Evolutionary conservation across 2,329 filamentous ascomycete genomes (phyloP), one percentile per base, ranked within the genome.

Genomic region (Colletotrichum limetticola): DNA sequence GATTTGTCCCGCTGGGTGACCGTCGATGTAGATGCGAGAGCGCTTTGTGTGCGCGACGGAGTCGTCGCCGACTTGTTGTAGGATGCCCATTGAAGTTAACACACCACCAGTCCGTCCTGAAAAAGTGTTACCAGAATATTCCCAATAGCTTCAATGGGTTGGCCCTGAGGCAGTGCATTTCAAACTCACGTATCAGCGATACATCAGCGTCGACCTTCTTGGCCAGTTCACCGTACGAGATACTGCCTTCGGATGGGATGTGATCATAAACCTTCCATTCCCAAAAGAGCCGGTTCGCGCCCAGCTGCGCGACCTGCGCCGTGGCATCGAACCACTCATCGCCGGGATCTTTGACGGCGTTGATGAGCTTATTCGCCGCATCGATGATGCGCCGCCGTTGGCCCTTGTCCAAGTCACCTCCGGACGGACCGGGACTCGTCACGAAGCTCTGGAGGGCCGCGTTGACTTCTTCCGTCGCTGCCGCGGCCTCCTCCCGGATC

Each of bases 191-290:
- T 55, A 82, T 79, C 19, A 83, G 74, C 4, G 72, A 56, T 11
- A 61, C 70, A 24, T 84, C 79, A 1, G 78, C 79, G 1, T 77
- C 71, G 1, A 82, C 66, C 35, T 77, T 78, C 9, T 68, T 67
- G 0, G 82, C 81, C 8, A 84, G 75, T 0, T 81, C 78, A 1
- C 58, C 56, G 67, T 79, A 79, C 11, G 79, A 77, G 28, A 83
- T 80, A 11, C 68, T 57, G 1, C 77, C 81, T 1, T 77, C 76
- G 2, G 68, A 6, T 0, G 81, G 81, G 32, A 84, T 81, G 3
- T 69, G 66, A 12, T 82, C 79, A 58, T 83, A 84, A 0, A 75
- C 79, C 16, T 78, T 76, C 80, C 82, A 82, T 60, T 79, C 76
- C 42, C 79, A 74, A 66, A 83, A 83, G 12, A 82, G 74, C 19